Conservation (phyloP, 139 green algal genomes). For the Chlorella sorokiniana region DNA sequence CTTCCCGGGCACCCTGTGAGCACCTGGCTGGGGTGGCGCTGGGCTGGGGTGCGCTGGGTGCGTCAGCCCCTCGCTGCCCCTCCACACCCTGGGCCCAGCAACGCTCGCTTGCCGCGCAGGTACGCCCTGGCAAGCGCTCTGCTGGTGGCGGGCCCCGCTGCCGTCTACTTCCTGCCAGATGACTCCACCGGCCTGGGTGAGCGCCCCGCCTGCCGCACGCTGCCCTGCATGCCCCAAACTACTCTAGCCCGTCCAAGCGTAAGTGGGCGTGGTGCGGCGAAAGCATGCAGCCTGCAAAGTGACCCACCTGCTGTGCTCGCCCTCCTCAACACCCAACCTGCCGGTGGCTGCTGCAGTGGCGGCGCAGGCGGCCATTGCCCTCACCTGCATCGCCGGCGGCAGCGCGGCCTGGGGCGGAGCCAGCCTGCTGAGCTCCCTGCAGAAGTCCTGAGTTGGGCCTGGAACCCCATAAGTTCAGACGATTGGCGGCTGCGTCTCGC, state of each 20-base stretch:
- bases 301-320: background rate
- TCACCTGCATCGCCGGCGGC: constrained; percentile 48
- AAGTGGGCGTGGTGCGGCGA: background rate
- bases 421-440: constrained; percentile 49
- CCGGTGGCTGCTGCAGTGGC: constrained; percentile 40
- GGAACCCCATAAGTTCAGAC: too few species aligned
- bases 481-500: too few species aligned
- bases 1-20: constrained; percentile 46
- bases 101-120: background rate
- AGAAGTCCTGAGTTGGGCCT: constrained; percentile 46
- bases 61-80: background rate
- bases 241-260: background rate
- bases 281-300: background rate
- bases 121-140: constrained; percentile 48
- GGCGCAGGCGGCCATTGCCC: constrained; percentile 46
- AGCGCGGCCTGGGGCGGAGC: constrained; percentile 61
- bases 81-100: background rate
- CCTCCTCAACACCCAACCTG: background rate
- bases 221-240: background rate
- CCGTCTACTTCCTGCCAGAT: constrained; percentile 63
- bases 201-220: background rate
- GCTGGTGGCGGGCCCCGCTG: constrained; percentile 47
- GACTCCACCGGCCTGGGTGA: constrained; percentile 35
- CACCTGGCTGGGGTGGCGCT: background rate
- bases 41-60: background rate